Evolutionary conservation across 2,329 filamentous ascomycete genomes (phyloP).

Genomic region (Chaetomiaceae sp.): DNA sequence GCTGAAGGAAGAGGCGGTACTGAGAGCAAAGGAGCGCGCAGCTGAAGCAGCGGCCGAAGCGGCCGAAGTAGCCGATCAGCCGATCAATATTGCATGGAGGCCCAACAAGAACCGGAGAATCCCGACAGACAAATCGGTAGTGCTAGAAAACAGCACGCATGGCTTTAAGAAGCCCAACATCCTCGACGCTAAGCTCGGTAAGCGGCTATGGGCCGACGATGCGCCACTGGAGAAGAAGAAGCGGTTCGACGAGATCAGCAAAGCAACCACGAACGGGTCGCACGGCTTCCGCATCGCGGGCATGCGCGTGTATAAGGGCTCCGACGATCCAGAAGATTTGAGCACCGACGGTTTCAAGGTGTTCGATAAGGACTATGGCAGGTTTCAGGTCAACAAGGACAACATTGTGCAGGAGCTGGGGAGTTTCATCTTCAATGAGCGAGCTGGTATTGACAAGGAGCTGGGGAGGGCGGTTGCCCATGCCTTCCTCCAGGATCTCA

Average conservation of each 20-base stretch:
- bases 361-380: conserved; percentile 62
- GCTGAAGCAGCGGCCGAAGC: conserved; percentile 15
- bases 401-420: conserved; percentile 54
- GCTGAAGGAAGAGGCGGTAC: conserved; percentile 37
- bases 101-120: conserved; percentile 57
- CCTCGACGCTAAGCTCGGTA: conserved; percentile 86
- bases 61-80: conserved; percentile 4
- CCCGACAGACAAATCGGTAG: conserved; percentile 72
- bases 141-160: conserved; percentile 76
- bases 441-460: conserved; percentile 55
- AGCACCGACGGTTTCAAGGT: conserved; percentile 53
- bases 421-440: conserved; percentile 54
- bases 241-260: conserved; percentile 56
- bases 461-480: conserved; percentile 52
- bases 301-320: conserved; percentile 60
- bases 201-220: conserved; percentile 78
- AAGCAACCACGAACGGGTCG: conserved; percentile 55
- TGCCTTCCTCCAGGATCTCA: conserved; percentile 51
- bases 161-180: conserved; percentile 85
- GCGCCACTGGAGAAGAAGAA: conserved; percentile 55
- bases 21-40: conserved; percentile 21
- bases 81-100: conserved; percentile 39
- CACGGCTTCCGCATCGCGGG: conserved; percentile 62
- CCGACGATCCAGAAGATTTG: conserved; percentile 46
- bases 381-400: conserved; percentile 46